Evolutionary conservation across 1,139 yeast genomes (phyloP), one percentile per base, ranked within the genome.

Genomic region (Zhuliangozyma parablackwelliae): DNA sequence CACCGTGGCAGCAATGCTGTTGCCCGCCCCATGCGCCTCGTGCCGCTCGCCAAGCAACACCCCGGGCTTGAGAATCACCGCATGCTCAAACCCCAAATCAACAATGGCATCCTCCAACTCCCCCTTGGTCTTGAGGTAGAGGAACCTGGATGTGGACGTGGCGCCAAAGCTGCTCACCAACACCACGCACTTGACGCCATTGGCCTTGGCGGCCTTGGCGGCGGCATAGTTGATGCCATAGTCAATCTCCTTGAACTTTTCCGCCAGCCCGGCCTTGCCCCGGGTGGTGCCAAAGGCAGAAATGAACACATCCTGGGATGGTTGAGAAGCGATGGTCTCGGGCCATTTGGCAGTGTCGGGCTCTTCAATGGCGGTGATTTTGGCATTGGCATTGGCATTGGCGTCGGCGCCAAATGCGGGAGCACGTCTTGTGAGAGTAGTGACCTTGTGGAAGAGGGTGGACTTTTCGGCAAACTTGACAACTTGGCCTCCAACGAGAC

Each of bases 201-300:
- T 71, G 5, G 65, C 76, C 53, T 77, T 81, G 1, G 95, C 95
- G 6, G 80, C 81, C 50, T 76, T 71, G 6, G 94, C 92, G 30
- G 81, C 60, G 26, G 67, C 75, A 30, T 73, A 58, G 51, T 84
- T 86, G 45, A 80, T 62, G 33, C 84, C 94, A 48, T 80, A 75
- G 51, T 87, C 96, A 44, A 86, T 79, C 46, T 69, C 66, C 45
- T 70, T 69, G 59, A 85, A 89, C 20, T 77, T 72, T 23, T 74
- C 84, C 4, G 78, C 64, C 1, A 81, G 66, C n/a, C 92, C 92
- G 3, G 89, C 95, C 12, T 62, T 69, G 1, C 75, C 80, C 36
- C 73, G 68, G 1, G 95, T 86, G 11, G 95, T 83, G n/a, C 89
- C 95, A 48, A 87, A 72, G 0, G 80, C 78, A 2, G 86, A 75